phyloP scores from a whole-genome alignment of 192 early-diverging fungal species.

The Dissophora globulifera region DNA sequence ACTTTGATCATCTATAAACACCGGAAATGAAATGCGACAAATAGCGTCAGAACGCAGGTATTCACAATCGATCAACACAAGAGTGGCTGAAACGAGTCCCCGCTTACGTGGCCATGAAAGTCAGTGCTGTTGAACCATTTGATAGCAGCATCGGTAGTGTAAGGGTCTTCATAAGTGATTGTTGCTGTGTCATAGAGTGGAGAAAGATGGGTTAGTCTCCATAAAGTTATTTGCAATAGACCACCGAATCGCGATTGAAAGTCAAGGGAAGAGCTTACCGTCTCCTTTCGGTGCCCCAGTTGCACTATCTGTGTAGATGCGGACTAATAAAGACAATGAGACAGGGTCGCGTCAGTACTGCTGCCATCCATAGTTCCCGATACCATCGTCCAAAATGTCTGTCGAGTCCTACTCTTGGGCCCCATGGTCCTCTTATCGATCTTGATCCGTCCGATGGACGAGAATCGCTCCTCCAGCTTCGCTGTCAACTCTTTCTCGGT shows the following conservation, averaged over 20 bases:
- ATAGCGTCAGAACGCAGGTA: too few species aligned
- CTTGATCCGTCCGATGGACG: conserved; percentile 78
- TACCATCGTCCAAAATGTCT: background rate
- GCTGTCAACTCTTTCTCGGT: conserved; percentile 61
- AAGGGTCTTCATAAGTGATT: conserved; percentile 81
- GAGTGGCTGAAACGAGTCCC: too few species aligned
- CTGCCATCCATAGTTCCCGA: background rate
- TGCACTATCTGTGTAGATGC: conserved; percentile 75
- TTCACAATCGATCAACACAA: too few species aligned
- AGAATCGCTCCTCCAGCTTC: conserved; percentile 70
- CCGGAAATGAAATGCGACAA: too few species aligned
- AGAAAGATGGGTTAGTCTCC: too few species aligned
- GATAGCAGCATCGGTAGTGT: conserved; percentile 74
- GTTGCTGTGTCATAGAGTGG: conserved; percentile 60
- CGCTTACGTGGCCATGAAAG: conserved; percentile 52
- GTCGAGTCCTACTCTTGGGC: conserved; percentile 65
- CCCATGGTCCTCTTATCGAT: conserved; percentile 68
- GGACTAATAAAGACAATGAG: conserved; percentile 55
- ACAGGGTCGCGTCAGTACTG: background rate
- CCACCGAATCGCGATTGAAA: too few species aligned
- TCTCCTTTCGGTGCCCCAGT: conserved; percentile 77
- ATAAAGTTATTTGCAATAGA: too few species aligned
- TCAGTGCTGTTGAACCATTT: conserved; percentile 75
- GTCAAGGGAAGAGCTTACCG: conserved; percentile 46
- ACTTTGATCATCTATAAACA: conserved; percentile 63